Percentiles rank a stretch among this genome's conserved stretches.
Conservation (phyloP, 192 early-diverging fungal genomes). For the Oehlia diaphana region DNA sequence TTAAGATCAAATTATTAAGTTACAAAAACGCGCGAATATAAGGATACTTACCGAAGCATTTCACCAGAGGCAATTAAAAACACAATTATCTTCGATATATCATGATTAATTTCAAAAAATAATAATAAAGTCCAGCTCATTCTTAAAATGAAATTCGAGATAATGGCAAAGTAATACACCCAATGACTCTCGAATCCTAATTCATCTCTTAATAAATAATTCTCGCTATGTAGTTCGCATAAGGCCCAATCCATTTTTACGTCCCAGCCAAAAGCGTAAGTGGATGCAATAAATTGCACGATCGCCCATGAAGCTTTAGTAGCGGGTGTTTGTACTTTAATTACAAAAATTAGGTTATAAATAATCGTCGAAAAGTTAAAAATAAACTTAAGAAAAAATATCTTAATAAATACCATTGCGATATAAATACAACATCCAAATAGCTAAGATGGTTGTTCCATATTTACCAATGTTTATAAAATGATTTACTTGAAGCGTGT, state of each 20-base stretch:
- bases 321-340: too few relatives aligned
- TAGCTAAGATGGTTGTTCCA: constrained; percentile 42
- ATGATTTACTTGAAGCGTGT: background rate
- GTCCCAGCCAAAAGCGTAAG: constrained; percentile 61
- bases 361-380: background rate
- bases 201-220: constrained; percentile 59
- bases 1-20: background rate
- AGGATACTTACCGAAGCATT: constrained; percentile 35
- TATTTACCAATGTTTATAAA: constrained; percentile 53
- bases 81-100: too few relatives aligned
- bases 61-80: constrained; percentile 26
- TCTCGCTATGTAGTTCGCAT: constrained; percentile 48
- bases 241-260: constrained; percentile 66
- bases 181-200: constrained; percentile 50
- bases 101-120: background rate
- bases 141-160: constrained; percentile 62
- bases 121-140: constrained; percentile 63
- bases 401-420: constrained; percentile 8
- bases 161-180: constrained; percentile 70
- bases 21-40: background rate
- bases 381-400: background rate
- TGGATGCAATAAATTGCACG: constrained; percentile 47
- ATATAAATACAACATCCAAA: constrained; percentile 48
- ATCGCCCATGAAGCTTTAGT: constrained; percentile 39
- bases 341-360: too few relatives aligned